Evolutionary conservation across 768 basidiomycete genomes (phyloP).

Genomic region (Pisolithus tinctorius): DNA sequence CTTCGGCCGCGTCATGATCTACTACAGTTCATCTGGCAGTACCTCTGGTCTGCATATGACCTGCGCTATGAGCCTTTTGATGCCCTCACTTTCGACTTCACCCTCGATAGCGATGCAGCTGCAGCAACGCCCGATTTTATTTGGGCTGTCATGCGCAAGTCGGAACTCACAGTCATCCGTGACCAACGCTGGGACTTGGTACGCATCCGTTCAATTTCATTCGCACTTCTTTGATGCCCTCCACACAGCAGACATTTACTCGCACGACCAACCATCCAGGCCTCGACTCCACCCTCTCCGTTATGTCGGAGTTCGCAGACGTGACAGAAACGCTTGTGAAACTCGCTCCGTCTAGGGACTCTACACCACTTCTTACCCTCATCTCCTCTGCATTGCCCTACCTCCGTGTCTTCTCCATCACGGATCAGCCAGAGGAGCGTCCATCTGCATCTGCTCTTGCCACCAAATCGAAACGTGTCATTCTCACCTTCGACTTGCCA

Average conservation of each 20-base stretch:
- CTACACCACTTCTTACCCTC: conserved; percentile 45
- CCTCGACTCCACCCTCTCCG: conserved; percentile 55
- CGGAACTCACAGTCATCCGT: conserved; percentile 63
- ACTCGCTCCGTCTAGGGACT: conserved; percentile 25
- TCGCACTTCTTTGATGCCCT: not conserved
- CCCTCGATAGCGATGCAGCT: conserved; percentile 38
- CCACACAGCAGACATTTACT: conserved; percentile 63
- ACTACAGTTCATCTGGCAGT: conserved; percentile 56
- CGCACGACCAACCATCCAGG: conserved; percentile 61
- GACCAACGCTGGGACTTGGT: conserved; percentile 84
- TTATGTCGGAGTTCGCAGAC: conserved; percentile 89
- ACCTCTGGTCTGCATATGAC: conserved; percentile 60
- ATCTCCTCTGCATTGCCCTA: conserved; percentile 59
- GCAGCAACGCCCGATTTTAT: conserved; percentile 59
- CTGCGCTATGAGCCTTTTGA: conserved; percentile 66
- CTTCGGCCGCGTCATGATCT: conserved; percentile 83
- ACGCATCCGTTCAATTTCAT: conserved; percentile 23
- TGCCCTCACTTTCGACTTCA: conserved; percentile 73
- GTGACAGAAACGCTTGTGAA: conserved; percentile 76
- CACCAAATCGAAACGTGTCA: conserved; percentile 61
- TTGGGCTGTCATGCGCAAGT: conserved; percentile 79
- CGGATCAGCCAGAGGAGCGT: conserved; percentile 77
- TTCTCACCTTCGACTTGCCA: conserved; percentile 59
- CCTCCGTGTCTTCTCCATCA: conserved; percentile 85
- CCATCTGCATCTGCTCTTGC: conserved; percentile 50